Percentiles rank a stretch among this genome's conserved stretches.
Evolutionary conservation across 108 stramenopile species (phyloP).

Genomic region (Cylindrotheca closterium): DNA sequence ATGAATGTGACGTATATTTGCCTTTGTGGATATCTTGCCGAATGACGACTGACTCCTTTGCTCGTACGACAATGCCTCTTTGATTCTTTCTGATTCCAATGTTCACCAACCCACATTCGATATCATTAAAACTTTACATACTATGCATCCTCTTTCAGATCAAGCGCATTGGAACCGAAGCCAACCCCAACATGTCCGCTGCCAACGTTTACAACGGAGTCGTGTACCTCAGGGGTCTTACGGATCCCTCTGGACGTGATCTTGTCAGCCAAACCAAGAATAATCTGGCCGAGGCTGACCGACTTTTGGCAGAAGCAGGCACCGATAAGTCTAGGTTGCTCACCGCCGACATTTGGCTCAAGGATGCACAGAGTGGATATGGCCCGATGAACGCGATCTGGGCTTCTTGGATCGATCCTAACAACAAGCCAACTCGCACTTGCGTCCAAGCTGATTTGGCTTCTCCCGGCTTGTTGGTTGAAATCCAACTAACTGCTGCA

Average conservation of each 20-base stretch:
- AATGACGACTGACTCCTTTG: too few species aligned
- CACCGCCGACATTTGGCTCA: slow-evolving; percentile 64
- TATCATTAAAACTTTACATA: too few species aligned
- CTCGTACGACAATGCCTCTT: too few species aligned
- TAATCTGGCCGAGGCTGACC: slow-evolving; percentile 57
- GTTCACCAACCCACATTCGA: too few species aligned
- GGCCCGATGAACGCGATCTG: slow-evolving; percentile 62
- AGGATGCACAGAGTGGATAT: slow-evolving; percentile 62
- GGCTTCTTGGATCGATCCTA: slow-evolving; percentile 60
- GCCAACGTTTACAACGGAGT: slow-evolving; percentile 50
- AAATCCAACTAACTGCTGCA: slow-evolving; percentile 75
- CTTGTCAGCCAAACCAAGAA: slow-evolving; percentile 47
- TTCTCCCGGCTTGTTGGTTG: slow-evolving; percentile 48
- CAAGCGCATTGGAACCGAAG: slow-evolving; percentile 1
- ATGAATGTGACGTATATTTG: too few species aligned
- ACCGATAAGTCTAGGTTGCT: slow-evolving; percentile 61
- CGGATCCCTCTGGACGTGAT: slow-evolving; percentile 39
- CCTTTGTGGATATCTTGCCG: too few species aligned
- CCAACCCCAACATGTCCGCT: slow-evolving; percentile 37
- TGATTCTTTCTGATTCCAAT: too few species aligned
- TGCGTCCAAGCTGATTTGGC: slow-evolving; percentile 67
- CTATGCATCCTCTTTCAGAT: background rate
- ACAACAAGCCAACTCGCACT: slow-evolving; percentile 72
- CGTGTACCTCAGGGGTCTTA: slow-evolving; percentile 44
- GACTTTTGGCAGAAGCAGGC: slow-evolving; percentile 53